Base-by-base conservation (phyloP, 2,329 filamentous ascomycete species). In the Aaosphaeria arxii region DNA sequence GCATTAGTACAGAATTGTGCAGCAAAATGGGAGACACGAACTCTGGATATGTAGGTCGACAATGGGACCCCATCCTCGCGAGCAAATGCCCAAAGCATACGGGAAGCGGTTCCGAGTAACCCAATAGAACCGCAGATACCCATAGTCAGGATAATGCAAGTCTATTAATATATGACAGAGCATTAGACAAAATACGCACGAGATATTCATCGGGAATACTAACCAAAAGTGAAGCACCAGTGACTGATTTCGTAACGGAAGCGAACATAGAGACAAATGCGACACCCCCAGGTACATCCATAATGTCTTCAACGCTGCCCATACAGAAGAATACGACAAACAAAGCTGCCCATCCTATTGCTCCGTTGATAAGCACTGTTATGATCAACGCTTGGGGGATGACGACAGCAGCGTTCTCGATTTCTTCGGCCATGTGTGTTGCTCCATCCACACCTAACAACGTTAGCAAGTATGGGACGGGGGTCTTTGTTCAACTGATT, bases 321-420 rank as follows among this genome's bases (percentile, higher is more conserved):
- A 41, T 11, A 9, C 11, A 41, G 17, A 71, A 71, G 32, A 67
- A 56, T 35, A 64, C 58, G 5, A 65, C 62, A 44, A 71, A 53
- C 7, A 63, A 47, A 59, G 70, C 70, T 28, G 60, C 58, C 11
- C 71, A 58, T n/a, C 70, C 71, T 5, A 71, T 57, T 11, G 61
- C 47, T 17, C 71, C 70, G 44, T 73, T 74, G 35, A 73, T 55
- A 4, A 64, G 39, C 17, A 71, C 55, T 0, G 66, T 68, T 2
- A 56, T 58, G 43, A 74, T 60, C 55, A 74, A 71, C 9, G 65
- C 65, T 11, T 60, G 52, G 6, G 71, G 72, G 1, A 69, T 54
- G 0, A 57, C 54, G 4, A 53, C 45, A 5, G 60, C 52, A 1
- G 66, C 66, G 42, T 66, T 57, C 2, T 62, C 52, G 5, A 68